phyloP scores from a whole-genome alignment of 202 grass and related monocot species.

The Schoenoplectus tabernaemontani region DNA sequence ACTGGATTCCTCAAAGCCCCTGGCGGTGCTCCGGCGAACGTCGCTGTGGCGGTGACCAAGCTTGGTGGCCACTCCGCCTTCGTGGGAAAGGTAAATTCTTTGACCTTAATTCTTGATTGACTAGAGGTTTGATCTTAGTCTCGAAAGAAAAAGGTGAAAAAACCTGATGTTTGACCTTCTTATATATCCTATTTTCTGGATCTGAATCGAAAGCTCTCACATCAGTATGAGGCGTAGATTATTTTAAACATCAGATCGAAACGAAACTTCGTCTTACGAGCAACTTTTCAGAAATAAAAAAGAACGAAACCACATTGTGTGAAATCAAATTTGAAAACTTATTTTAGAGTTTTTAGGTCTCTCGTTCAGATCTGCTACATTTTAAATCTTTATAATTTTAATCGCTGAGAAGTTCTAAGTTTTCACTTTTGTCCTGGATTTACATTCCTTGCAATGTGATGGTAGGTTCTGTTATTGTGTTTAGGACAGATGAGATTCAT shows the following conservation, averaged over 20 bases:
- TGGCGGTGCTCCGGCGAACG: constrained; percentile 75
- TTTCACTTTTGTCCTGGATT: neutral
- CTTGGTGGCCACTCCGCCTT: constrained; percentile 67
- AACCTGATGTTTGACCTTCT: neutral
- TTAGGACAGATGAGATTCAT: no score
- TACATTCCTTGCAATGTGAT: no score
- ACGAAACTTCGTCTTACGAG: neutral
- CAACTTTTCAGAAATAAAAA: neutral
- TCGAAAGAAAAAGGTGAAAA: neutral
- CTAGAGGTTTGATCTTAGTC: neutral
- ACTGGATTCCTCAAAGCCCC: constrained; percentile 78
- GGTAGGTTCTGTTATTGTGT: no score
- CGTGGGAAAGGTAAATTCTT: constrained; percentile 56
- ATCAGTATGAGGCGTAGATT: neutral
- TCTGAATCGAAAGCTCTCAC: neutral
- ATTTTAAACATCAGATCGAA: neutral
- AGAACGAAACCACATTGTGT: neutral
- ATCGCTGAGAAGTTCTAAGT: neutral
- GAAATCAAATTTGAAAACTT: neutral
- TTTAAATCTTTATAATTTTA: neutral
- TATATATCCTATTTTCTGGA: constrained; percentile 3
- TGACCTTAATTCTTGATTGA: neutral
- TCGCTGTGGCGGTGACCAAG: constrained; percentile 68
- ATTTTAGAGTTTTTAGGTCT: neutral
- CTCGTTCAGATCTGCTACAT: neutral